Percentiles rank a stretch among this genome's conserved stretches.
Evolutionary conservation across 2,329 filamentous ascomycete genomes (phyloP).

Genomic region (Colletotrichum simmondsii): DNA sequence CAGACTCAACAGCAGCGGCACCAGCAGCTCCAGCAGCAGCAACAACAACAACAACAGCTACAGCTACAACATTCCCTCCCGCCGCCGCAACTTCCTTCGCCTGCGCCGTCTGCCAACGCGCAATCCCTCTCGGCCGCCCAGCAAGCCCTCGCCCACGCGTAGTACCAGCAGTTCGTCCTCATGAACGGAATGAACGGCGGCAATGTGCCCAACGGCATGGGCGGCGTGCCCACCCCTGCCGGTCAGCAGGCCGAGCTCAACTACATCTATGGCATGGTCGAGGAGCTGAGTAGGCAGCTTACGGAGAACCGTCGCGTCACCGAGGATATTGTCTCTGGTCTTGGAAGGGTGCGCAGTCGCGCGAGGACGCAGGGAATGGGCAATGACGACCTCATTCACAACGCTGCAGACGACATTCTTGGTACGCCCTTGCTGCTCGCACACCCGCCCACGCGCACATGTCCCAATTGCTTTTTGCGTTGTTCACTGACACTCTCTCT

Average conservation of each 20-base stretch:
- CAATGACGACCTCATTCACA: constrained; percentile 69
- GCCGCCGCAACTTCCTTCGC: constrained; percentile 33
- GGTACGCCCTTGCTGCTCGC: constrained; percentile 49
- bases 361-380: constrained; percentile 62
- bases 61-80: constrained; percentile 34
- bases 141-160: constrained; percentile 32
- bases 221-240: constrained; percentile 68
- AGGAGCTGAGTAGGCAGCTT: constrained; percentile 72
- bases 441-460: neutral
- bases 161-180: constrained; percentile 36
- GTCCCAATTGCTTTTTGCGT: neutral
- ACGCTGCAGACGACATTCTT: constrained; percentile 66
- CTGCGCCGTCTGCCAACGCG: constrained; percentile 26
- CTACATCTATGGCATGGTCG: constrained; percentile 75
- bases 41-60: constrained; percentile 38
- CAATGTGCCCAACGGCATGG: constrained; percentile 58
- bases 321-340: constrained; percentile 72
- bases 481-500: neutral
- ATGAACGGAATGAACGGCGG: constrained; percentile 64
- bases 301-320: constrained; percentile 70
- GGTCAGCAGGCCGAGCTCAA: constrained; percentile 76
- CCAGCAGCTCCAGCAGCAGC: constrained; percentile 33
- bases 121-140: constrained; percentile 35
- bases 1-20: constrained; percentile 38
- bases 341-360: constrained; percentile 69